Evolutionary conservation across 23 red algal genomes (phyloP).

Genomic region (Pyropia haitanensis): DNA sequence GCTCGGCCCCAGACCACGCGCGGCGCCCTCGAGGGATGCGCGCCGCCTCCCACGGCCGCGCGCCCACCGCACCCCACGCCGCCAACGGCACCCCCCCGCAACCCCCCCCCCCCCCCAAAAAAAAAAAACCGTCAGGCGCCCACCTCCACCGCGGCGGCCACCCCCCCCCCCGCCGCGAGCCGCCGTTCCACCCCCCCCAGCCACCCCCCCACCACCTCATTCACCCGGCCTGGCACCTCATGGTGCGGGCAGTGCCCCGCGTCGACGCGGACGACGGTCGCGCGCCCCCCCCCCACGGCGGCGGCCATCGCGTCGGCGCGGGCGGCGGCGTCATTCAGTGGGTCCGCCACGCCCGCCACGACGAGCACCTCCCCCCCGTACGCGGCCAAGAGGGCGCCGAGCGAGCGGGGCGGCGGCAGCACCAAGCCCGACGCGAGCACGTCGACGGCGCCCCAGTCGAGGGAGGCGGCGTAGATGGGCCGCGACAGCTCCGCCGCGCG

Average conservation of each 20-base stretch:
- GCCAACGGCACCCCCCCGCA: too few relatives aligned
- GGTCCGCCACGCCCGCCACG: conserved; percentile 61
- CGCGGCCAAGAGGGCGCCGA: conserved; percentile 36
- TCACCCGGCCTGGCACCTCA: conserved; percentile 19
- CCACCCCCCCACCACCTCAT: conserved; percentile 17
- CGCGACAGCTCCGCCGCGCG: conserved; percentile 25
- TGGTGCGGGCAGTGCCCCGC: conserved; percentile 70
- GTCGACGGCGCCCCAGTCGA: conserved; percentile 53
- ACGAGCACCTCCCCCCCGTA: conserved; percentile 58
- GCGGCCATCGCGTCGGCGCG: conserved; percentile 24
- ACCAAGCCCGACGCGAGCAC: conserved; percentile 60
- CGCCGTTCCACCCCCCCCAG: neutral
- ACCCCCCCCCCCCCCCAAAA: too few relatives aligned
- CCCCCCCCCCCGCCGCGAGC: neutral
- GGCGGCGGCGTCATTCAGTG: conserved; percentile 36
- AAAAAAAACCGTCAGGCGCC: too few relatives aligned
- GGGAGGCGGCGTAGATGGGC: conserved; percentile 39
- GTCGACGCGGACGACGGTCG: conserved; percentile 30
- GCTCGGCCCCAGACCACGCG: too few relatives aligned
- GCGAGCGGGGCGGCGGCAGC: conserved; percentile 31
- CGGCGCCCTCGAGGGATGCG: too few relatives aligned
- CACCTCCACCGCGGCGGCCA: too few relatives aligned
- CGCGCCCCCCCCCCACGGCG: conserved; percentile 9
- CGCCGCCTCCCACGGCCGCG: too few relatives aligned
- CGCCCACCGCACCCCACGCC: too few relatives aligned